phyloP scores from a whole-genome alignment of 768 basidiomycete genomes.

The Mycena vitilis region DNA sequence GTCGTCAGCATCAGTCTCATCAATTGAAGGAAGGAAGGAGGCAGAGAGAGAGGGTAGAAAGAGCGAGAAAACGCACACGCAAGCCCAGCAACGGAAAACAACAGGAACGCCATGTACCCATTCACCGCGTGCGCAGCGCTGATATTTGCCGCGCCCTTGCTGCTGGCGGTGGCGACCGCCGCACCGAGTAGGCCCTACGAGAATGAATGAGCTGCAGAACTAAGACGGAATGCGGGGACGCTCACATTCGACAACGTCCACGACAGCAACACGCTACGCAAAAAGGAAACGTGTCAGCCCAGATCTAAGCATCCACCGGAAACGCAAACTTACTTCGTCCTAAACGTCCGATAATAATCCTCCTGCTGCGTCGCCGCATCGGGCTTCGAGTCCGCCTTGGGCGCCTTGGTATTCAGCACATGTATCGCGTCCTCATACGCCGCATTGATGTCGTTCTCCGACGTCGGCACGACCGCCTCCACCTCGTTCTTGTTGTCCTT shows the following conservation, averaged over 20 bases:
- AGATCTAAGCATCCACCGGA: too few species aligned
- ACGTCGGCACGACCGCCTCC: conserved; percentile 86
- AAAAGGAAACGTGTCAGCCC: not conserved
- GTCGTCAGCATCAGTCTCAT: not conserved
- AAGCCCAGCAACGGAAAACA: conserved; percentile 89
- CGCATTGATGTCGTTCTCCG: conserved; percentile 89
- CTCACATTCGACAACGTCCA: conserved; percentile 91
- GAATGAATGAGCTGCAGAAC: conserved; percentile 17
- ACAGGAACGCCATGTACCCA: conserved; percentile 89
- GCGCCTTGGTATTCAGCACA: conserved; percentile 81
- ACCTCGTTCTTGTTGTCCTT: conserved; percentile 80
- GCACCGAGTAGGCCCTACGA: conserved; percentile 77
- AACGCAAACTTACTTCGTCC: conserved; percentile 78
- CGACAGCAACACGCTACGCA: conserved; percentile 64
- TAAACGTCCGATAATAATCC: conserved; percentile 89
- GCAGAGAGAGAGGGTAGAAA: conserved; percentile 11
- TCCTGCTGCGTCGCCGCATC: conserved; percentile 77
- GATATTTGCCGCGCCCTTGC: conserved; percentile 54
- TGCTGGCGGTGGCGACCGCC: conserved; percentile 68
- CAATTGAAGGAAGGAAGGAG: not conserved
- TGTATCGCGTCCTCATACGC: conserved; percentile 93
- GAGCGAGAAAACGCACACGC: conserved; percentile 80
- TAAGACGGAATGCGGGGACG: conserved; percentile 1
- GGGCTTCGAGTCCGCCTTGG: conserved; percentile 72
- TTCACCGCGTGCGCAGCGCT: conserved; percentile 69